These are phyloP conservation scores for Elsinoe australis DNA, from an alignment of 2,329 filamentous ascomycete species.

Conservation along the genomic window DNA sequence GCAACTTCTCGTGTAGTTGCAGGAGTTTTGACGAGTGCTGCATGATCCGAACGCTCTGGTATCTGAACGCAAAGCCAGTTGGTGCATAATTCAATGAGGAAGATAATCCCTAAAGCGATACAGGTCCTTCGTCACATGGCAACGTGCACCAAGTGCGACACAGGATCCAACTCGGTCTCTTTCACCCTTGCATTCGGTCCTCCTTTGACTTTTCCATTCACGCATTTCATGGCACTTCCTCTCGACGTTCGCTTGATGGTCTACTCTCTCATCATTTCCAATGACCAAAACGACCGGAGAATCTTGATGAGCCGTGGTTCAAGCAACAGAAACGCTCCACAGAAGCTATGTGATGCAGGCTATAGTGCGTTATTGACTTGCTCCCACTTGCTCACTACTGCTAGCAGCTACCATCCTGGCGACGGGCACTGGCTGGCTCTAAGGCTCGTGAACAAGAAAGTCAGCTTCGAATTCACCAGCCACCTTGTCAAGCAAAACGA, in stretches of 20 bases:
- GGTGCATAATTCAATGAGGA: too few relatives aligned
- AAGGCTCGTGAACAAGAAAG: background rate
- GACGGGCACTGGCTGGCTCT: background rate
- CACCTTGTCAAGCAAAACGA: background rate
- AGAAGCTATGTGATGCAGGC: background rate
- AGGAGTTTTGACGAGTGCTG: background rate
- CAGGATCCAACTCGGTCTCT: background rate
- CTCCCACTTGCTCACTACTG: background rate
- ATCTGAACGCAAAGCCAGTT: background rate
- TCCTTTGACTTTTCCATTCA: background rate
- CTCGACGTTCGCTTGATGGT: background rate
- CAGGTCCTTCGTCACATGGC: background rate
- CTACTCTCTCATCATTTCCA: background rate
- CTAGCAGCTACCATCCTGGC: background rate
- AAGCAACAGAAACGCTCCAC: background rate
- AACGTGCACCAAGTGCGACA: background rate
- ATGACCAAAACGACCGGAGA: background rate
- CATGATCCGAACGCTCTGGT: background rate
- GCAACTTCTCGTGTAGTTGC: background rate
- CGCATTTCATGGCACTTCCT: background rate
- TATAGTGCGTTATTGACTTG: background rate
- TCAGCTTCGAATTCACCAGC: background rate
- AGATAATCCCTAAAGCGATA: too few relatives aligned
- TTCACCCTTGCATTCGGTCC: background rate
- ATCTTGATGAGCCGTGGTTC: background rate